phyloP scores from a whole-genome alignment of 2,329 filamentous ascomycete genomes.

The Mollisia scopiformis region DNA sequence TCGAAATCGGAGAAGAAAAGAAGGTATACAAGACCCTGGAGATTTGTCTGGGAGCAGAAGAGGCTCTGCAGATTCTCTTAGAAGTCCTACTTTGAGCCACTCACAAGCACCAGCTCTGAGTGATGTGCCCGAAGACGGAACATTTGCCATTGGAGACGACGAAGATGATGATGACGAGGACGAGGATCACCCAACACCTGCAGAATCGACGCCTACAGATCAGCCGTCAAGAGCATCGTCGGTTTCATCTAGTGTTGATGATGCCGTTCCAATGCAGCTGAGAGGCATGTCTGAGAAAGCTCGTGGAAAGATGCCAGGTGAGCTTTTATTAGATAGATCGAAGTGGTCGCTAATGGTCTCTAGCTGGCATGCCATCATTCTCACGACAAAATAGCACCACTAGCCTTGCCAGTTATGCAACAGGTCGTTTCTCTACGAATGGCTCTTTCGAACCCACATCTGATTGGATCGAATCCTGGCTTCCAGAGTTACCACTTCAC shows the following conservation, averaged over 20 bases:
- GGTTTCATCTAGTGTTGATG: slow-evolving; percentile 67
- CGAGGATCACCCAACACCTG: slow-evolving; percentile 57
- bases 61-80: slow-evolving; percentile 68
- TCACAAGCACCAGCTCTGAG: slow-evolving; percentile 60
- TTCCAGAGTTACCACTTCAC: slow-evolving; percentile 88
- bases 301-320: slow-evolving; percentile 83
- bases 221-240: slow-evolving; percentile 69
- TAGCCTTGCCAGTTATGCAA: slow-evolving; percentile 71
- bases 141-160: slow-evolving; percentile 86
- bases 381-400: slow-evolving; percentile 89
- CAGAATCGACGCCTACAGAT: slow-evolving; percentile 66
- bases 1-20: slow-evolving; percentile 71
- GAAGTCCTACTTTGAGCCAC: slow-evolving; percentile 60
- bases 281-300: slow-evolving; percentile 97
- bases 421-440: slow-evolving; percentile 56
- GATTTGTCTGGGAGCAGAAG: slow-evolving; percentile 47
- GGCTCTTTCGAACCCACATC: slow-evolving; percentile 77
- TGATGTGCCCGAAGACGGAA: slow-evolving; percentile 74
- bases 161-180: slow-evolving; percentile 63
- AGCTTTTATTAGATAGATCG: not conserved
- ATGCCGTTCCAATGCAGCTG: slow-evolving; percentile 79
- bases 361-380: slow-evolving; percentile 75
- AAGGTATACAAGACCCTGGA: slow-evolving; percentile 53
- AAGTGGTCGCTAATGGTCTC: slow-evolving; percentile 16
- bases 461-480: slow-evolving; percentile 90